Evolutionary conservation across 768 basidiomycete genomes (phyloP), one percentile per base, ranked within the genome.

Genomic region (Amanita molliuscula): DNA sequence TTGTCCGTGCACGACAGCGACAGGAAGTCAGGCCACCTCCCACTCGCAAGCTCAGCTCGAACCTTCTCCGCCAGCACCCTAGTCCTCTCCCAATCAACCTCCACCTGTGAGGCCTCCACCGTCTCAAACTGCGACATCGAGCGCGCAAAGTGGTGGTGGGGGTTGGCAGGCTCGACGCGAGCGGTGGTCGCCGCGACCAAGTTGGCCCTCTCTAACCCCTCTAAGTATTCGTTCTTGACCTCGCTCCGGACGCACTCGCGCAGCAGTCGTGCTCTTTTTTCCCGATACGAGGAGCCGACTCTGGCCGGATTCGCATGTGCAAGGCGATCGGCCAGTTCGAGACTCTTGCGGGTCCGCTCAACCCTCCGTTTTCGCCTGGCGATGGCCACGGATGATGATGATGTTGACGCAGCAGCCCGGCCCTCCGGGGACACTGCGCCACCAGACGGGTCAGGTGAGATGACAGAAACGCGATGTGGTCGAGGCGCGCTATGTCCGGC

Each of bases 281-380:
- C 41, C 37, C 54, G 44, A 49, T 68, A 71, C 0, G 65, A 59
- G 2, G 64, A 56, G 6, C 58, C 58, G 1, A 71, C 67, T 6
- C 69, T 64, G 47, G 73, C 67, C 2, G 77, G 78, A 23, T 70
- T 68, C 9, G 73, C 74, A 11, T 56, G 58, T 3, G 69, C 66
- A 13, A 79, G 61, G 29, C 67, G 70, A 33, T 74, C 69, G 5
- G 53, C 26, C 41, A 54, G 25, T 31, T 48, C 46, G 23, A 50
- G 33, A 23, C 41, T 50, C 34, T 44, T 41, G 7, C 33, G 31
- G 15, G 33, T 26, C 16, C 31, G 28, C 18, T 44, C 31, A 4
- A 50, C n/a, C 20, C 41, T 26, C 41, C 10, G 15, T 29, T 41
- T 41, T 31, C 37, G 48, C 23, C 15, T n/a, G 9, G 26, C 9